Evolutionary conservation across 805 yeast genomes (phyloP).

Genomic region (Lipomyces oligophaga): DNA sequence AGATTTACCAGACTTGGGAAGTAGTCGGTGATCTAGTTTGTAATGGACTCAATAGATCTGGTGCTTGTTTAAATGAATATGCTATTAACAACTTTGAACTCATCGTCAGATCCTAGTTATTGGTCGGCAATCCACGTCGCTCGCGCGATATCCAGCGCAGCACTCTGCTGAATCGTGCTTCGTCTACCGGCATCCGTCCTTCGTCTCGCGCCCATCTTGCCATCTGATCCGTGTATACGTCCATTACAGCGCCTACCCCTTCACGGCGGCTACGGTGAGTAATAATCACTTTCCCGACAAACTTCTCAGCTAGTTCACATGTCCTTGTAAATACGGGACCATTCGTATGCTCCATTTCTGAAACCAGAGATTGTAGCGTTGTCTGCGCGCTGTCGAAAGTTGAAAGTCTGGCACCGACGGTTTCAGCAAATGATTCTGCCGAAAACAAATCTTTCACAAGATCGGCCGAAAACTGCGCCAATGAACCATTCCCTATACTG

Average conservation of each 20-base stretch:
- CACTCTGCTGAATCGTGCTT: conserved; percentile 5
- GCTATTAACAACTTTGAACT: too few relatives aligned
- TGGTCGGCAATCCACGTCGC: conserved; percentile 1
- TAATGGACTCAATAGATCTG: too few relatives aligned
- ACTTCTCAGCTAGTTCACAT: neutral
- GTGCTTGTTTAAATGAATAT: too few relatives aligned
- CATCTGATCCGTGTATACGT: conserved; percentile 7
- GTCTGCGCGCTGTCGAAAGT: too few relatives aligned
- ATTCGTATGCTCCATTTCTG: conserved; percentile 10
- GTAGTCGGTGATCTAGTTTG: too few relatives aligned
- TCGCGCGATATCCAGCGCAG: conserved; percentile 17
- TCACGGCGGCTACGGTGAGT: neutral
- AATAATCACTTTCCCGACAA: neutral
- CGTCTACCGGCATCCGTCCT: conserved; percentile 6
- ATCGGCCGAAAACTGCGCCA: neutral
- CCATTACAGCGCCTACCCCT: conserved; percentile 2
- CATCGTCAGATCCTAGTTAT: too few relatives aligned
- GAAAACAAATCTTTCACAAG: neutral
- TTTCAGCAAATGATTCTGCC: too few relatives aligned
- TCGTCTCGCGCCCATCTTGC: conserved; percentile 13
- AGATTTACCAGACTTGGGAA: too few relatives aligned
- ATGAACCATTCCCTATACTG: neutral
- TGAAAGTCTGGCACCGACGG: too few relatives aligned
- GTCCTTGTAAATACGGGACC: conserved; percentile 1
- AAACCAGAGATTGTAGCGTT: neutral